Evolutionary conservation across 805 yeast genomes (phyloP).

Genomic region (Candida pseudofarinosa): DNA sequence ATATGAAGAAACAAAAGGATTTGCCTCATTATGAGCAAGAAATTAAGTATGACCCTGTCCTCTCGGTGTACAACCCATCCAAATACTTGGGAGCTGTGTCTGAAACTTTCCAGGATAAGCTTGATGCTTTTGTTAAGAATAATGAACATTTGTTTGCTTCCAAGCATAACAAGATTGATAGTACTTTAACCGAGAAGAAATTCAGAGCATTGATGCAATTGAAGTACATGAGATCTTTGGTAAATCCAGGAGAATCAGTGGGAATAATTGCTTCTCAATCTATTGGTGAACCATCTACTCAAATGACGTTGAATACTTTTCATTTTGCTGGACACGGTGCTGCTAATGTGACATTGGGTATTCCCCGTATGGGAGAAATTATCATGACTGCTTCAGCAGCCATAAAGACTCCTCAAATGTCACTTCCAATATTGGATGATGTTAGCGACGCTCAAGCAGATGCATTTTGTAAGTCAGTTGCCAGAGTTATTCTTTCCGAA

Average conservation of each 20-base stretch:
- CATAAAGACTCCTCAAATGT: constrained; percentile 99
- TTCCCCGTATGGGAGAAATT: constrained; percentile 99
- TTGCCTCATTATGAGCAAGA: constrained; percentile 62
- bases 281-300: constrained; percentile 98
- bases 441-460: constrained; percentile 87
- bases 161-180: constrained; percentile 42
- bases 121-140: constrained; percentile 63
- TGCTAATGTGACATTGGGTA: constrained; percentile 98
- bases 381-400: constrained; percentile 97
- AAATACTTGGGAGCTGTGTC: constrained; percentile 91
- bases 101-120: constrained; percentile 76
- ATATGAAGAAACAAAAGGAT: constrained; percentile 56
- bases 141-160: constrained; percentile 55
- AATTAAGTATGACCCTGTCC: constrained; percentile 79
- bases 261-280: constrained; percentile 98
- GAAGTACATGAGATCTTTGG: constrained; percentile 93
- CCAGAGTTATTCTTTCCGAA: constrained; percentile 81
- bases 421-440: constrained; percentile 75
- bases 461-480: constrained; percentile 85
- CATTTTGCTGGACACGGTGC: constrained; percentile 99
- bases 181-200: constrained; percentile 65
- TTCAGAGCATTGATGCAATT: constrained; percentile 96
- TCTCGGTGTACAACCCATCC: constrained; percentile 82
- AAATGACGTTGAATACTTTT: constrained; percentile 95
- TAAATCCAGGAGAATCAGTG: constrained; percentile 96